phyloP scores from a whole-genome alignment of 768 basidiomycete species.

The Tulasnella sp. region DNA sequence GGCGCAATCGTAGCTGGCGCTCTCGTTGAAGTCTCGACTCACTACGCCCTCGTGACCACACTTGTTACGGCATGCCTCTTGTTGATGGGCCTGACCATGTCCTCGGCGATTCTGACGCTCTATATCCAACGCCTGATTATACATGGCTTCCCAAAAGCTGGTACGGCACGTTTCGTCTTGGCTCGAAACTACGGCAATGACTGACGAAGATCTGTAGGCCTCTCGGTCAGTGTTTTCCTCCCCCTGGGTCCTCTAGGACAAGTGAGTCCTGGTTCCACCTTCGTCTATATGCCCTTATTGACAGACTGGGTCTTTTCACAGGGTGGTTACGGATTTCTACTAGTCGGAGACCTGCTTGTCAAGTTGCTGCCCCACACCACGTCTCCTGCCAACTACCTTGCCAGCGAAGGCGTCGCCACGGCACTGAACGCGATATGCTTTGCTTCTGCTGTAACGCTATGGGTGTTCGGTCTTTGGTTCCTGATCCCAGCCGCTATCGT shows the following conservation, averaged over 20 bases:
- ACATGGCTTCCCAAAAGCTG: conserved; percentile 14
- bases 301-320: background rate
- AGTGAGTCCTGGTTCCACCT: conserved; percentile 19
- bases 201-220: conserved; percentile 7
- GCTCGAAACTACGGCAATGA: background rate
- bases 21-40: conserved; percentile 34
- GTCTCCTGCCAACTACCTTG: conserved; percentile 10
- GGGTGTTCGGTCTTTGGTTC: conserved; percentile 56
- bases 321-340: conserved; percentile 13
- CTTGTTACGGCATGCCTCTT: conserved; percentile 38
- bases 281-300: conserved; percentile 21
- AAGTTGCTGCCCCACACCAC: conserved; percentile 6
- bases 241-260: conserved; percentile 30
- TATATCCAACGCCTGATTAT: conserved; percentile 17
- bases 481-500: conserved; percentile 41
- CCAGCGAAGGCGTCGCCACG: conserved; percentile 26
- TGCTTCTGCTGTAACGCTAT: conserved; percentile 38
- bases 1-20: conserved; percentile 46
- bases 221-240: conserved; percentile 24
- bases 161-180: background rate
- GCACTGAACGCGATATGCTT: conserved; percentile 24
- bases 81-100: conserved; percentile 29
- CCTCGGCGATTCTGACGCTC: conserved; percentile 15
- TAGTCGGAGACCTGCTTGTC: background rate
- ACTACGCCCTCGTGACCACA: conserved; percentile 41